Conservation (phyloP, 2,329 filamentous ascomycete genomes). For the Aspergillus hiratsukae region DNA sequence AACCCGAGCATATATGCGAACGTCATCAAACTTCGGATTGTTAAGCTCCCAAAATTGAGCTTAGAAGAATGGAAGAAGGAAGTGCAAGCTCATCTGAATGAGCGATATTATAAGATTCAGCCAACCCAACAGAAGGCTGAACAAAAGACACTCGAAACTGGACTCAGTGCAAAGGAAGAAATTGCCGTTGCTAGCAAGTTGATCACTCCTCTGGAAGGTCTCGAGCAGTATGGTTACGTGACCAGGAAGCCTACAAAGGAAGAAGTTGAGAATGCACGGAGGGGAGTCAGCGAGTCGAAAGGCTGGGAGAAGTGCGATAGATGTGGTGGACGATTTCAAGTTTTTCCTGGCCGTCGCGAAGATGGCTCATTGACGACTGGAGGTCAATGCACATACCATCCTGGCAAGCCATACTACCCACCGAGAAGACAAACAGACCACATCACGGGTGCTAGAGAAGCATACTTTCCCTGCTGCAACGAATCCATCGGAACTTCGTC, state of each 20-base stretch:
- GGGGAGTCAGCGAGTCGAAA: constrained; percentile 61
- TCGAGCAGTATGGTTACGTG: constrained; percentile 74
- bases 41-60: constrained; percentile 70
- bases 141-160: constrained; percentile 61
- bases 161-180: constrained; percentile 65
- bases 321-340: constrained; percentile 80
- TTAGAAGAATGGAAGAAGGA: constrained; percentile 67
- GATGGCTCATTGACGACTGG: constrained; percentile 72
- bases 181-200: constrained; percentile 59
- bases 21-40: constrained; percentile 75
- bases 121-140: constrained; percentile 29
- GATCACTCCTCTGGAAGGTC: constrained; percentile 57
- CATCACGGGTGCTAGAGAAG: constrained; percentile 54
- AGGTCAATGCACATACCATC: constrained; percentile 76
- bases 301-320: constrained; percentile 89
- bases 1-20: constrained; percentile 73
- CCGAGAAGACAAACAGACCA: constrained; percentile 50
- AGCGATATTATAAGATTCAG: constrained; percentile 33
- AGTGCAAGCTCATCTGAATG: constrained; percentile 43
- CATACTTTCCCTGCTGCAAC: constrained; percentile 74
- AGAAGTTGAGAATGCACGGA: constrained; percentile 62
- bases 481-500: constrained; percentile 65
- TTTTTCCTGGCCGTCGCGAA: constrained; percentile 78
- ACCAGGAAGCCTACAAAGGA: constrained; percentile 59
- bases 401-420: constrained; percentile 63